phyloP scores from a whole-genome alignment of 306 rosid species.

The Acacia crassicarpa region DNA sequence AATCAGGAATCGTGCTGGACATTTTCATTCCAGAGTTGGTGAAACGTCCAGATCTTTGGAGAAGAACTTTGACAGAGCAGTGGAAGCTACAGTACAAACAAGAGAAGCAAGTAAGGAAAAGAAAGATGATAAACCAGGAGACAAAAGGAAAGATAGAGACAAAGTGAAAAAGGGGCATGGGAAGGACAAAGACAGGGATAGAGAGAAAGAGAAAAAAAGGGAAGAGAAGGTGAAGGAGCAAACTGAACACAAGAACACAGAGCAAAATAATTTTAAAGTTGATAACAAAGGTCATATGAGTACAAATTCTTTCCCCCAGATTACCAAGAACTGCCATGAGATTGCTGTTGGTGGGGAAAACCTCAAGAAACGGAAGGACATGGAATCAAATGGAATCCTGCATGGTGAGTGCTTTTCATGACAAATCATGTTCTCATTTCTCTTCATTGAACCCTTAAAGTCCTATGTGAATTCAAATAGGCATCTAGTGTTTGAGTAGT shows the following conservation, averaged over 20 bases:
- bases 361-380: slow-evolving; percentile 77
- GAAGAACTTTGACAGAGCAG: slow-evolving; percentile 37
- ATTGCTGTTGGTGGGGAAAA: slow-evolving; percentile 50
- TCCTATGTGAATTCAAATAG: slow-evolving; percentile 36
- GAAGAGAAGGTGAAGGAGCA: slow-evolving; percentile 46
- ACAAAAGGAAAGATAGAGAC: slow-evolving; percentile 64
- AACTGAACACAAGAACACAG: slow-evolving; percentile 34
- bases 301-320: slow-evolving; percentile 45
- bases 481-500: slow-evolving; percentile 34
- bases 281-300: slow-evolving; percentile 41
- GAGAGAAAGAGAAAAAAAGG: slow-evolving; percentile 79
- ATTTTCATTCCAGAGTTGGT: slow-evolving; percentile 53
- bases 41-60: slow-evolving; percentile 47
- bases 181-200: slow-evolving; percentile 75
- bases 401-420: slow-evolving; percentile 74
- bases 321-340: slow-evolving; percentile 45
- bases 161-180: slow-evolving; percentile 75
- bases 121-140: slow-evolving; percentile 64
- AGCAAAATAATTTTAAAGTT: slow-evolving; percentile 51
- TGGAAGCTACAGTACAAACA: slow-evolving; percentile 46
- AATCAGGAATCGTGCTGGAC: slow-evolving; percentile 43
- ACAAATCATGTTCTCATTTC: slow-evolving; percentile 35
- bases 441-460: slow-evolving; percentile 27
- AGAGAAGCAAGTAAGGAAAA: slow-evolving; percentile 52
- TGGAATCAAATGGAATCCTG: slow-evolving; percentile 76